A percentile compares a stretch with the other conserved stretches of the same genome.
phyloP scores from a whole-genome alignment of 768 basidiomycete species.

The Calvatia gigantea region DNA sequence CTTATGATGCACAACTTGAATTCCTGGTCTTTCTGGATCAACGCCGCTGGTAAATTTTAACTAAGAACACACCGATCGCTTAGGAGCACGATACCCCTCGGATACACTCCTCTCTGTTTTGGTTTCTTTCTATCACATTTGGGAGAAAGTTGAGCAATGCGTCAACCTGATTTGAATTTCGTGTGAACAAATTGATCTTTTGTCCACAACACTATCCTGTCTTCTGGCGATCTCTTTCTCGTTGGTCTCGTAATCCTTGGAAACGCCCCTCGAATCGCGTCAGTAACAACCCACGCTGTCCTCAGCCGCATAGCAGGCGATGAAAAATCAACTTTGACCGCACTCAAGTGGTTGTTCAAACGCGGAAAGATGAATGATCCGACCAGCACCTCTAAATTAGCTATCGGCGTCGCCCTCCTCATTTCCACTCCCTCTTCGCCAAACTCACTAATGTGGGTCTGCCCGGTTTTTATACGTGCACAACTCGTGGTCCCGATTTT shows the following conservation, averaged over 20 bases:
- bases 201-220: too few species aligned
- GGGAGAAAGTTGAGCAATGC: too few species aligned
- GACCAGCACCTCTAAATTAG: slow-evolving; percentile 9
- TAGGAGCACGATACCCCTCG: too few species aligned
- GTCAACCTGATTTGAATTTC: too few species aligned
- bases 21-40: too few species aligned
- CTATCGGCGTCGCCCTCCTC: slow-evolving; percentile 16
- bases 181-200: too few species aligned
- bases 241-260: slow-evolving; percentile 18
- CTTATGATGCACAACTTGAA: too few species aligned
- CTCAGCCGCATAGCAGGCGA: slow-evolving; percentile 19
- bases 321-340: slow-evolving; percentile 11
- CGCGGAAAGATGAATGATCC: slow-evolving; percentile 16
- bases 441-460: neutral
- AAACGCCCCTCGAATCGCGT: slow-evolving; percentile 18
- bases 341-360: slow-evolving; percentile 18
- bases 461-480: neutral
- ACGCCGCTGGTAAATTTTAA: too few species aligned
- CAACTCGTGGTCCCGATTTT: slow-evolving; percentile 13
- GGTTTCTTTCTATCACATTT: too few species aligned
- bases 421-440: slow-evolving; percentile 9
- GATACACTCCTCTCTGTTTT: too few species aligned
- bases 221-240: slow-evolving; percentile 18
- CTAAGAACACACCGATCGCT: too few species aligned
- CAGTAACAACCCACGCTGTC: slow-evolving; percentile 20